Percentiles rank a stretch among this genome's conserved stretches.
These are phyloP conservation scores for Aspergillus amoenus DNA, from an alignment of 2,329 filamentous ascomycete species.

Conservation along the genomic window DNA sequence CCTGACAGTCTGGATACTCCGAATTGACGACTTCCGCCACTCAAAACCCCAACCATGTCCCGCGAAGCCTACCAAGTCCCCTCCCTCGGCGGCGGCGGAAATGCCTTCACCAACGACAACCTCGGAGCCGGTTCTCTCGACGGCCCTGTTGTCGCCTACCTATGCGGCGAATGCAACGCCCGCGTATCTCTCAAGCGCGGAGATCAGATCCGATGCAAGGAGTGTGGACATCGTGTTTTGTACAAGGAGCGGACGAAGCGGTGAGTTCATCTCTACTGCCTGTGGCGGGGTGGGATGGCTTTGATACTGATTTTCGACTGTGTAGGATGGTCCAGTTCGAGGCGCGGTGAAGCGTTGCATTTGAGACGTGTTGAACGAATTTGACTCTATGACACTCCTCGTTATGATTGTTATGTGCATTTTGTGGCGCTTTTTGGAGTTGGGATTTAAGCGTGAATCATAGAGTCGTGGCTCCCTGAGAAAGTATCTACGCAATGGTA, in stretches of 20 bases:
- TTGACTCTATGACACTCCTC: background rate
- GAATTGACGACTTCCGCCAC: background rate
- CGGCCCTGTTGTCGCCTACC: slow-evolving; percentile 64
- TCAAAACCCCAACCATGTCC: slow-evolving; percentile 47
- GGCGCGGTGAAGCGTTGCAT: slow-evolving; percentile 64
- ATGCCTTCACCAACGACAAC: slow-evolving; percentile 42
- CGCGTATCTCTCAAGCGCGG: slow-evolving; percentile 73
- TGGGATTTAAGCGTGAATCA: slow-evolving; percentile 7
- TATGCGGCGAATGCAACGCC: slow-evolving; percentile 81
- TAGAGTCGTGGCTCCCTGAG: background rate
- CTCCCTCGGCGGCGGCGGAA: slow-evolving; percentile 45
- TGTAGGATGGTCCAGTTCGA: slow-evolving; percentile 97
- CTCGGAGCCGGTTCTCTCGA: slow-evolving; percentile 46
- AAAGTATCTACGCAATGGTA: background rate
- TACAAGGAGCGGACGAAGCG: slow-evolving; percentile 98
- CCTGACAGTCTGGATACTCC: background rate
- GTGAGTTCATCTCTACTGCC: slow-evolving; percentile 53
- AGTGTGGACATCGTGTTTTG: slow-evolving; percentile 90
- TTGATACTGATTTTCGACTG: slow-evolving; percentile 1
- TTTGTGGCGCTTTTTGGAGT: slow-evolving; percentile 31
- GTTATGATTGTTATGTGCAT: slow-evolving; percentile 30
- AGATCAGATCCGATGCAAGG: slow-evolving; percentile 82
- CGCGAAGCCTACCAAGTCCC: slow-evolving; percentile 79
- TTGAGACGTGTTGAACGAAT: background rate
- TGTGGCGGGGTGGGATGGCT: background rate